Percentiles rank a stretch among this genome's conserved stretches.
Conservation (phyloP, 345 rosid species). For the Hibiscus trionum region DNA sequence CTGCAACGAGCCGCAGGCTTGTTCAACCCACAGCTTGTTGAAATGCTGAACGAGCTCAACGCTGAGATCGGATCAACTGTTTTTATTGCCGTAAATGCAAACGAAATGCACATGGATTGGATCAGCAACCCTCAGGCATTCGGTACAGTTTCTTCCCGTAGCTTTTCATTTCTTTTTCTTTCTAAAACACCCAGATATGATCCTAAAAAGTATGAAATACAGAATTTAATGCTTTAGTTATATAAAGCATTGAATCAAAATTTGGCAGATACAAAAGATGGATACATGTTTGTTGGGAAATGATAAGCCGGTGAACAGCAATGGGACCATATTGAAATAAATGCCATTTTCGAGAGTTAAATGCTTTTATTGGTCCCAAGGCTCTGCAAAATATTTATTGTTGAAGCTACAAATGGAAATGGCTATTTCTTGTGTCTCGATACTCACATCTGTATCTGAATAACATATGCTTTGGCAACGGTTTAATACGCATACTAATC, state of each 20-base stretch:
- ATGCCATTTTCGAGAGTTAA: neutral
- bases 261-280: neutral
- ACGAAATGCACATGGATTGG: conserved; percentile 4
- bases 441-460: neutral
- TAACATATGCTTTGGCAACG: neutral
- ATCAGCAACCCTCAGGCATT: neutral
- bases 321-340: neutral
- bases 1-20: neutral
- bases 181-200: too few species aligned
- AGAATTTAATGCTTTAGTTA: neutral
- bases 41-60: neutral
- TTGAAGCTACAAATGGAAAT: neutral
- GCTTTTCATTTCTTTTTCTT: neutral
- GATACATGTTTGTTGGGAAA: neutral
- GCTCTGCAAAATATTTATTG: neutral
- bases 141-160: neutral
- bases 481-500: neutral
- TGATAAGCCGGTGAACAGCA: neutral
- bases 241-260: neutral
- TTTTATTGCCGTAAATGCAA: neutral
- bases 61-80: neutral
- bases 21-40: neutral
- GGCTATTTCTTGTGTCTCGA: neutral
- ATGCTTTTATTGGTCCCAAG: neutral
- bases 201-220: neutral